These are phyloP conservation scores for Pelargonium cotyledonis DNA, from an alignment of 441 rosid genomes.

Conservation along the genomic window DNA sequence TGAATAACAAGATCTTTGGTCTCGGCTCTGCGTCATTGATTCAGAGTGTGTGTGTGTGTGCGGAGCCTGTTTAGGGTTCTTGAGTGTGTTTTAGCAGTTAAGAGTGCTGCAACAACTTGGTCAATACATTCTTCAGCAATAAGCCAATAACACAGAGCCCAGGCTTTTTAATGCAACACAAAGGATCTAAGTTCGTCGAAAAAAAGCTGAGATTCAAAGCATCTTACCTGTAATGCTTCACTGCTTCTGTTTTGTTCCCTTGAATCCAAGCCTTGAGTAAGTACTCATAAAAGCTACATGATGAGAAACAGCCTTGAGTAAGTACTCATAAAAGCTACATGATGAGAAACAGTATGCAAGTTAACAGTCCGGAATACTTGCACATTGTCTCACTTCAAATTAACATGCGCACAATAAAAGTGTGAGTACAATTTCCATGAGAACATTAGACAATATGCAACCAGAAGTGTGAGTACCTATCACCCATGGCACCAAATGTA, in stretches of 20 bases:
- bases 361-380: neutral
- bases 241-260: constrained; percentile 6
- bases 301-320: neutral
- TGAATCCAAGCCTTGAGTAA: neutral
- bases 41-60: too few relatives aligned
- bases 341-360: neutral
- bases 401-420: neutral
- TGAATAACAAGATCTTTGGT: too few relatives aligned
- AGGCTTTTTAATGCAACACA: neutral
- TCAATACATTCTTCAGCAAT: neutral
- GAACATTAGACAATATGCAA: neutral
- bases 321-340: neutral
- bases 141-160: neutral
- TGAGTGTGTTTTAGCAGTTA: too few relatives aligned
- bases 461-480: neutral
- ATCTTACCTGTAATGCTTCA: constrained; percentile 4
- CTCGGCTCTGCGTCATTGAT: too few relatives aligned
- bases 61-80: too few relatives aligned
- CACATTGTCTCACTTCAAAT: neutral
- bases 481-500: constrained; percentile 9
- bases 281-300: constrained; percentile 4
- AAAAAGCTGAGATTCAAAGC: neutral
- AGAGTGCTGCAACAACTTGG: too few relatives aligned
- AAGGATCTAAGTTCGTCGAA: neutral
- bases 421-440: neutral